Evolutionary conservation across 2,329 filamentous ascomycete species (phyloP), one percentile per base, ranked within the genome.

Genomic region (Colletotrichum cuscutae): DNA sequence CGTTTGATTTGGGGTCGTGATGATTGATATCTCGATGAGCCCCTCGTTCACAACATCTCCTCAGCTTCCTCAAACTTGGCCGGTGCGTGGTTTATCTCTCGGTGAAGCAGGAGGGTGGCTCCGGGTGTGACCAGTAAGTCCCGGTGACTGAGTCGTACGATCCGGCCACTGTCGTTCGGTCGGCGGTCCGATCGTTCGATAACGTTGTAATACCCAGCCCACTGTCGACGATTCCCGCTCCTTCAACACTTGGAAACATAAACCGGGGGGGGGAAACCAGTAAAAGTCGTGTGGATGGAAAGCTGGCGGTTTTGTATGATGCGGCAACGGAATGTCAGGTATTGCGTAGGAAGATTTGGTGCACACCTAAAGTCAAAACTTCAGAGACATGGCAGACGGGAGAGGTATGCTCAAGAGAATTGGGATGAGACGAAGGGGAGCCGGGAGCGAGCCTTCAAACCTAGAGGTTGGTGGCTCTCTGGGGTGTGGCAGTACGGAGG

Each of bases 341-440:
- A 73, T 52, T 49, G 42, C 9, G 42, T 65, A 58, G 32, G 42
- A 65, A 67, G 66, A 57, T 65, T 71, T 67, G 60, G 66, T 53
- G 61, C 66, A 62, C 59, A 49, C 24, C 56, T 24, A 70, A 65
- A 73, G 56, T 71, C 71, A 65, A 71, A 73, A 54, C 60, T 62
- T 49, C 35, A 61, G 64, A 52, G 66, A 67, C 67, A 71, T 65
- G 59, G 70, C 52, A 54, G 54, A 65, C 71, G 71, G 71, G 61
- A 70, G 66, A 73, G 56, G 37, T 69, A 73, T 73, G 71, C 66
- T 71, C 60, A 26, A 61, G 56, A 71, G 69, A 49, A 71, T 73
- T 73, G 68, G 71, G 71, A 73, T 73, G 71, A 73, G 71, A 73
- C 71, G 71, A 67, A 73, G 71, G 59, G 59, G 65, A 72, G 66